Base-by-base conservation (phyloP, 108 stramenopile species). In the Cyclotella atomus region DNA sequence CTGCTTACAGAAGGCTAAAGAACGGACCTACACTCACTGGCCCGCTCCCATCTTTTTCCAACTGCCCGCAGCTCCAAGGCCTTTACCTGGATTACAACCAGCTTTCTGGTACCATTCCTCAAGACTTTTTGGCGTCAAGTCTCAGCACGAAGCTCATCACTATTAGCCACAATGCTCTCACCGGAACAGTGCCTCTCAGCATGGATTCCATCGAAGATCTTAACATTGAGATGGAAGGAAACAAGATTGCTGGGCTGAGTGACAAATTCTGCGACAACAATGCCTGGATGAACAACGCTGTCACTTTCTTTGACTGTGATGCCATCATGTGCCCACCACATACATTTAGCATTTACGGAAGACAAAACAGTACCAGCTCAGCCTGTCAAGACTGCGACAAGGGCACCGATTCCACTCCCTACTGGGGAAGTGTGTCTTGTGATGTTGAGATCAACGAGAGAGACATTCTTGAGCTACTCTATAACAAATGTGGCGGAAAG, bases 241-340 rank as follows among this genome's bases (percentile, higher is more conserved):
- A 94, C 60, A 77, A 78, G 24, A 70, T 95, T 41, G 67, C 83
- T 54, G 67, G 66, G 5, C 65, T 95, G n/a, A 85, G 70, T 49
- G 32, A 64, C 23, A 73, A 72, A 44, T 77, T 94, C 63, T 94
- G 93, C 27, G 77, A 84, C 23, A 79, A 77, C 23, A 65, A 75
- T 15, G 24, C 47, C 32, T 94, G 90, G 92, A 87, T 87, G 86
- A 80, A 85, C 46, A 84, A 84, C 8, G 73, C 62, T 52, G 89
- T 93, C 17, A 76, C 61, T 12, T 24, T 47, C 9, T 90, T 75
- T 66, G 78, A 75, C 0, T 93, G 92, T 55, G 77, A 87, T 74
- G 92, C 87, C 7, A 83, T 93, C 67, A 71, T 93, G 49, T 93
- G 92, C 66, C 82, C 83, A 7, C 79, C 87, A 14, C 88, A 87